Evolutionary conservation across 108 stramenopile species (phyloP), one percentile per base, ranked within the genome.

Genomic region (Discostella stelligeroides): DNA sequence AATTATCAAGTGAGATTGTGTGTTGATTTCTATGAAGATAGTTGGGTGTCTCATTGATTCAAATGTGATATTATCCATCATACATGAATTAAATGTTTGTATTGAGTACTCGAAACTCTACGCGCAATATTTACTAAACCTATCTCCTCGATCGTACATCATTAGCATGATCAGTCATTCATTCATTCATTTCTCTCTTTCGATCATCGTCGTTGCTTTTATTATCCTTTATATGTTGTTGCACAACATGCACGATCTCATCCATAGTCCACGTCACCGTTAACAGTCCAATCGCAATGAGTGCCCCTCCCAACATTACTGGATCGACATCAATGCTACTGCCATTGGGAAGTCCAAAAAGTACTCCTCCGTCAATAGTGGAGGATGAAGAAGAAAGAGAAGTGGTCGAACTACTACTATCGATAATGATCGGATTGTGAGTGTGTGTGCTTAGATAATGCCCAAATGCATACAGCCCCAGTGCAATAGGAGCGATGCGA

Each of bases 231-330:
- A 45, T 45, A 45, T 17, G 9, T n/a, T 45, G 13, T 45, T 11
- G n/a, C n/a, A 13, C n/a, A n/a, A 13, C 43, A 45, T 17, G n/a
- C 2, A 66, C 60, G 17, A 64, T 51, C 38, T 51, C 51, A 47
- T 68, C 51, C 43, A 75, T 66, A 34, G 59, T 75, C 66, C 66
- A 68, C 41, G 51, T 75, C 23, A 75, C 49, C 53, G 67, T 45
- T 27, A 55, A 42, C 28, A 75, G 39, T 10, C 74, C 74, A 14
- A 18, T 18, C 6, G 59, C 74, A 37, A 75, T 68, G 8, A 75
- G 40, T 0, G 66, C 37, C 0, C 51, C 48, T 14, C 66, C 74
- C 3, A 58, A 59, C 55, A 75, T 61, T 49, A 68, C 61, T 4
- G 60, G 74, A 55, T 75, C 74, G 37, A 75, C 43, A 40, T 43